Evolutionary conservation across 2,329 filamentous ascomycete genomes (phyloP).

Genomic region (Colletotrichum echinochloae): DNA sequence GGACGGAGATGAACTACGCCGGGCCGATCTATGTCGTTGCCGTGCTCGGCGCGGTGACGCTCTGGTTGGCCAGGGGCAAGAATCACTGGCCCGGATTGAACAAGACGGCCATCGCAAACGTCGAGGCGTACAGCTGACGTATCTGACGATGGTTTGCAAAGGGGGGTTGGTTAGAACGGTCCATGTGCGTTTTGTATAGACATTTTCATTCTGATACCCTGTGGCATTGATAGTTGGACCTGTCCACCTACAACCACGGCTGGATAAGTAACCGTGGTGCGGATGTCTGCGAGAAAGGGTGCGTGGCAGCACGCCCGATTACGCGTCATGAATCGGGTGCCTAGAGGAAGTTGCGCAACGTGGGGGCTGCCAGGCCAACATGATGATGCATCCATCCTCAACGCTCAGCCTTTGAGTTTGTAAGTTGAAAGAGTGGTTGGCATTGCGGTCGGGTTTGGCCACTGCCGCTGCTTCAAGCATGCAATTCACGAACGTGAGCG

Average conservation of each 20-base stretch:
- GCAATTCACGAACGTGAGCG: not conserved
- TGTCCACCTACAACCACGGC: not conserved
- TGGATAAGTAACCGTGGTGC: not conserved
- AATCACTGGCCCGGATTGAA: slow-evolving; percentile 36
- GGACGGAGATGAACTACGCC: slow-evolving; percentile 37
- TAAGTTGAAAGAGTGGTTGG: not conserved
- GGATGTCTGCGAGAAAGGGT: not conserved
- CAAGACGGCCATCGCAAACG: slow-evolving; percentile 32
- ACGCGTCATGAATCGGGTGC: not conserved
- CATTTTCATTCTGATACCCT: not conserved
- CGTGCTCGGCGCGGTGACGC: slow-evolving; percentile 21
- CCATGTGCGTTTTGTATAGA: not conserved
- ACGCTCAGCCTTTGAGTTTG: not conserved
- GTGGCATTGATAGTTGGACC: not conserved
- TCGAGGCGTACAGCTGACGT: slow-evolving; percentile 28
- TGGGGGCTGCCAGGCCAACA: no score
- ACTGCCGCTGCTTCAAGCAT: not conserved
- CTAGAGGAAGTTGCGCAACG: not conserved
- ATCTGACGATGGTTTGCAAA: not conserved
- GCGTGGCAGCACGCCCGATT: not conserved
- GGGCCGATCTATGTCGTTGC: slow-evolving; percentile 33
- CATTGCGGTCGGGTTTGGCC: no score
- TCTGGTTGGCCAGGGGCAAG: slow-evolving; percentile 36
- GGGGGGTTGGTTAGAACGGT: not conserved
- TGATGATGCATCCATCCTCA: not conserved